phyloP scores from a whole-genome alignment of 2,329 filamentous ascomycete genomes.

The Fusarium verticillioides region DNA sequence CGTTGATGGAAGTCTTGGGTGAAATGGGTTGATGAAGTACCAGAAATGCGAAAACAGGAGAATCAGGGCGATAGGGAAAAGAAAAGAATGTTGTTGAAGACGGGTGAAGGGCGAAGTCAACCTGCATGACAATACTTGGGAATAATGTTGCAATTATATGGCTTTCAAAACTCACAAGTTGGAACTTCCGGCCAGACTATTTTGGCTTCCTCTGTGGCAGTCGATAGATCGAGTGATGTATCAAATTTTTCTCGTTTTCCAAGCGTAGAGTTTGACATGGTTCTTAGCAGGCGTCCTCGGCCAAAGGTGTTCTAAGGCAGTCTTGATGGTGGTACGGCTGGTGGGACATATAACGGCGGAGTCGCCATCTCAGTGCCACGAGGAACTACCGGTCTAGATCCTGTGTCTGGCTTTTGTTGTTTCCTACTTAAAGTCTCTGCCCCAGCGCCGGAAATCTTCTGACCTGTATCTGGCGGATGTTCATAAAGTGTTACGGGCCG shows the following conservation, averaged over 20 bases:
- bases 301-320: background rate
- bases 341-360: background rate
- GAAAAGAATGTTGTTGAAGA: background rate
- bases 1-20: background rate
- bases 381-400: background rate
- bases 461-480: no score
- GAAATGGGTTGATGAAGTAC: background rate
- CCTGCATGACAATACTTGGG: background rate
- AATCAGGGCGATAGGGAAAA: rapidly evolving
- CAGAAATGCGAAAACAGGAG: background rate
- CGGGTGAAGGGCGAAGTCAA: no score
- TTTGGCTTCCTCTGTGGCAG: rapidly evolving
- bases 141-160: background rate
- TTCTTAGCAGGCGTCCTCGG: background rate
- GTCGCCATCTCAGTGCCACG: background rate
- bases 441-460: background rate
- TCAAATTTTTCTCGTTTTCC: background rate
- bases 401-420: background rate
- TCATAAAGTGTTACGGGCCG: no score
- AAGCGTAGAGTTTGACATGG: background rate
- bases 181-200: background rate
- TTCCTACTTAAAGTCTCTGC: rapidly evolving
- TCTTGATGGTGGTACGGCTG: background rate
- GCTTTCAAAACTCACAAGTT: background rate
- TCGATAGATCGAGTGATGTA: rapidly evolving